A percentile compares a stretch with the other conserved stretches of the same genome.
Evolutionary conservation across 2,329 filamentous ascomycete species (phyloP).

Genomic region (Stylonectria norvegica): DNA sequence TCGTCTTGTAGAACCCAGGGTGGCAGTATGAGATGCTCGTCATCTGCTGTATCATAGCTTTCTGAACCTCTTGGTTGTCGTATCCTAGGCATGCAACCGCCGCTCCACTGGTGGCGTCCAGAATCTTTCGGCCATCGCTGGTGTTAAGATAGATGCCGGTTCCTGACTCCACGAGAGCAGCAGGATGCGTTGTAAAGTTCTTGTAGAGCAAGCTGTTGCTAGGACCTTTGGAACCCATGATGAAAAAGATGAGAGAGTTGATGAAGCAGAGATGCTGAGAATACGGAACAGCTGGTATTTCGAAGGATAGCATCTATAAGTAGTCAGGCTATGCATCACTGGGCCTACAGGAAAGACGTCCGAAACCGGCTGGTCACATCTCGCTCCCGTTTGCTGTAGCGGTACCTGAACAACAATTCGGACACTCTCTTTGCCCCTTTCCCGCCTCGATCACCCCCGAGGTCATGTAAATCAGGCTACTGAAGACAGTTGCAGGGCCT

Average conservation of each 20-base stretch:
- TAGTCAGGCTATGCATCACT: too few species aligned
- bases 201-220: conserved; percentile 24
- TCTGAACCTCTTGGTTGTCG: conserved; percentile 19
- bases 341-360: too few species aligned
- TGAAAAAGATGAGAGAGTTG: not conserved
- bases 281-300: too few species aligned
- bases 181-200: conserved; percentile 22
- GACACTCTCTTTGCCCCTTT: too few species aligned
- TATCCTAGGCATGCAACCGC: conserved; percentile 24
- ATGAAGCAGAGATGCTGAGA: conserved; percentile 1
- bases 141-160: conserved; percentile 18
- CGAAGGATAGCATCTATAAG: too few species aligned
- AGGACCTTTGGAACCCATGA: conserved; percentile 13
- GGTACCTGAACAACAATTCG: too few species aligned
- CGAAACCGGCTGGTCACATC: too few species aligned
- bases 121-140: conserved; percentile 19
- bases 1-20: conserved; percentile 20
- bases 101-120: conserved; percentile 23
- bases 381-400: too few species aligned
- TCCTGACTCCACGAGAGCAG: conserved; percentile 17
- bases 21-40: conserved; percentile 20
- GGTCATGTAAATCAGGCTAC: too few species aligned
- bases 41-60: conserved; percentile 19
- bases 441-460: too few species aligned
- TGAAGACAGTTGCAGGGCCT: too few species aligned